Conservation (phyloP, 257 asterid genomes). For the Solanum phureja region DNA sequence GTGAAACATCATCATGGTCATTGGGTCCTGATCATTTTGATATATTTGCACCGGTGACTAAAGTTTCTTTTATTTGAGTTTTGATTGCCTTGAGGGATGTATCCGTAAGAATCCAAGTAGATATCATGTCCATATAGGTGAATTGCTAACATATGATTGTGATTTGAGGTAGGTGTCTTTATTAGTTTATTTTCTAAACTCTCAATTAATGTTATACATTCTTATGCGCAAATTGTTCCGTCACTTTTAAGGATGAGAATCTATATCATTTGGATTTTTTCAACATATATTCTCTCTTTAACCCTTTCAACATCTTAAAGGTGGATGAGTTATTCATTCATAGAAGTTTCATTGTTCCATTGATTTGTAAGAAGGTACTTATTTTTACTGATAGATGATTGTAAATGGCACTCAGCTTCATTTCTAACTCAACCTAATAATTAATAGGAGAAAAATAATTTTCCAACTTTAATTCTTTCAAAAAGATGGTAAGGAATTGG, state of each 20-base stretch:
- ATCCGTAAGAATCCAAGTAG: background rate
- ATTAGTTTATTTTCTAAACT: background rate
- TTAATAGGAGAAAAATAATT: background rate
- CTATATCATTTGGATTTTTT: background rate
- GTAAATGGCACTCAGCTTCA: background rate
- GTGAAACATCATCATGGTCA: background rate
- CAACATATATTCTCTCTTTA: background rate
- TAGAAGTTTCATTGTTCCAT: background rate
- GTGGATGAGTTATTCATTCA: background rate
- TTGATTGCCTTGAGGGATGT: background rate
- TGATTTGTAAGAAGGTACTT: background rate
- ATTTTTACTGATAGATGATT: background rate
- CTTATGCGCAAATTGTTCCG: background rate
- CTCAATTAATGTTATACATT: background rate
- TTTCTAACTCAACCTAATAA: background rate
- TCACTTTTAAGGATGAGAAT: background rate
- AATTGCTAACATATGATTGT: background rate
- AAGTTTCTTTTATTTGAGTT: background rate
- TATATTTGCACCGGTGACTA: background rate
- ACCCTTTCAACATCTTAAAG: background rate
- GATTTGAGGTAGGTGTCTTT: background rate
- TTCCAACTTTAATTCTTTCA: background rate
- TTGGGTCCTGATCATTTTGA: background rate
- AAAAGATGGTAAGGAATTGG: background rate
- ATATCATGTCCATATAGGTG: background rate